Evolutionary conservation across 192 early-diverging fungal genomes (phyloP), one percentile per base, ranked within the genome.

Genomic region (Coemansia sp.): DNA sequence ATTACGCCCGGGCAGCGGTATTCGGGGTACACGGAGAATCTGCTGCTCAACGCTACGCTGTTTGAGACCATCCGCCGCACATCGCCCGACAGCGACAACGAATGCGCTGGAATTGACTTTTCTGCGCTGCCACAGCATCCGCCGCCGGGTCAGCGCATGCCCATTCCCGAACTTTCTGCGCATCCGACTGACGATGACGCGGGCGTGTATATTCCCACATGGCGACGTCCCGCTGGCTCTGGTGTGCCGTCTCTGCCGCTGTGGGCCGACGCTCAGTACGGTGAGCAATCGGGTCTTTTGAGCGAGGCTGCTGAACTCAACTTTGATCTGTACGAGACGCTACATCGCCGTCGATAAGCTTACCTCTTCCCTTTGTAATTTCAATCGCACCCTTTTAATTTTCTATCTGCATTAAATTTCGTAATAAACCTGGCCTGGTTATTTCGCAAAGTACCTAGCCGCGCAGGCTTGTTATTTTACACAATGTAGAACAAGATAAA

Each of bases 271-370:
- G 23, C 45, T 1, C 64, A 80, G 58, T 71, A 59, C 35, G 77
- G 60, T 1, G 54, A 52, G 62, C 69, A 80, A 65, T 68, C 77
- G 10, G 77, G 69, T 2, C 32, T 75, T 11, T 47, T 80, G 49
- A 60, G 72, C 59, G 77, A 80, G 69, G 77, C 72, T 29, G 77
- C 77, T 0, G 77, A 67, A 61, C 77, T 80, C 35, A 80, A 65
- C 57, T 80, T 80, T 72, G 69, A 80, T 53, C 67, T 80, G 15
- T 80, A 80, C 57, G 77, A 80, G 54, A 75, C 77, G 1, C 59
- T 80, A 57, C 77, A 71, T 52, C 55, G 52, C 23, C 65, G 65
- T 38, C 72, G 64, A 50, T 74, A 35, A 66, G 23, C 32, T 23
- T 6, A 25, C 1, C 14, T 2, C 7, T 35, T 7, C 7, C 11